Percentiles rank a stretch among this genome's conserved stretches.
Evolutionary conservation across 2,329 filamentous ascomycete species (phyloP).

Genomic region (Calonectria pseudoturangicola): DNA sequence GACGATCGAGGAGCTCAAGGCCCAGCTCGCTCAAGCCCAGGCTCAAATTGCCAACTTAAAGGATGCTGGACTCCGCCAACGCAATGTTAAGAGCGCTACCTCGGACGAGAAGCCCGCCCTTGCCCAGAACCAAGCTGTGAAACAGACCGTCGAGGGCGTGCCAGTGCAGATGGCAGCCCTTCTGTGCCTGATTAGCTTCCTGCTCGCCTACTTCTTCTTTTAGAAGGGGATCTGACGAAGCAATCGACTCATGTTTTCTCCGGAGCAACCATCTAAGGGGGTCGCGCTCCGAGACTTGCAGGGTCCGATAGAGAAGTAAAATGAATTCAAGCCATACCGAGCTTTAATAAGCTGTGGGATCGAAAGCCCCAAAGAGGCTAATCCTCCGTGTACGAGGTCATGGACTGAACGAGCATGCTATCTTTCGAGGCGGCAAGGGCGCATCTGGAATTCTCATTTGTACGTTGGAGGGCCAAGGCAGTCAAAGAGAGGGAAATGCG

Average conservation of each 20-base stretch:
- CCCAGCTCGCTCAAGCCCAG: conserved; percentile 84
- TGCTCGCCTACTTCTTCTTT: conserved; percentile 97
- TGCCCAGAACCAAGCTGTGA: conserved; percentile 72
- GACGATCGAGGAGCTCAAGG: conserved; percentile 77
- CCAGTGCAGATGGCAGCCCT: conserved; percentile 89
- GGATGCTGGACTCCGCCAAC: conserved; percentile 85
- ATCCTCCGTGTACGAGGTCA: conserved; percentile 41
- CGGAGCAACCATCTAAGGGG: conserved; percentile 11
- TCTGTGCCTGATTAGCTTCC: conserved; percentile 91
- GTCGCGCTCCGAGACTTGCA: conserved; percentile 12
- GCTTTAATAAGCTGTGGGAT: conserved; percentile 30
- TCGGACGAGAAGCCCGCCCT: conserved; percentile 70
- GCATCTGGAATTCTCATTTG: conserved; percentile 35
- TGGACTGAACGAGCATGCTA: conserved; percentile 47
- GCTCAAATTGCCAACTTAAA: conserved; percentile 82
- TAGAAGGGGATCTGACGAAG: conserved; percentile 65
- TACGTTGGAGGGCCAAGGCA: conserved; percentile 28
- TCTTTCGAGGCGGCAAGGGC: conserved; percentile 37
- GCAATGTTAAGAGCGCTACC: conserved; percentile 77
- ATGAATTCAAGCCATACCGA: conserved; percentile 31
- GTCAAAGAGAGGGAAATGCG: conserved; percentile 23
- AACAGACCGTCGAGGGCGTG: conserved; percentile 82
- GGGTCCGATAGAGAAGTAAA: conserved; percentile 25
- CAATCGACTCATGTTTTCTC: conserved; percentile 27
- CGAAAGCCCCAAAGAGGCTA: conserved; percentile 18